phyloP scores from a whole-genome alignment of 371 early-diverging fungal species.

The Mucor irregularis region DNA sequence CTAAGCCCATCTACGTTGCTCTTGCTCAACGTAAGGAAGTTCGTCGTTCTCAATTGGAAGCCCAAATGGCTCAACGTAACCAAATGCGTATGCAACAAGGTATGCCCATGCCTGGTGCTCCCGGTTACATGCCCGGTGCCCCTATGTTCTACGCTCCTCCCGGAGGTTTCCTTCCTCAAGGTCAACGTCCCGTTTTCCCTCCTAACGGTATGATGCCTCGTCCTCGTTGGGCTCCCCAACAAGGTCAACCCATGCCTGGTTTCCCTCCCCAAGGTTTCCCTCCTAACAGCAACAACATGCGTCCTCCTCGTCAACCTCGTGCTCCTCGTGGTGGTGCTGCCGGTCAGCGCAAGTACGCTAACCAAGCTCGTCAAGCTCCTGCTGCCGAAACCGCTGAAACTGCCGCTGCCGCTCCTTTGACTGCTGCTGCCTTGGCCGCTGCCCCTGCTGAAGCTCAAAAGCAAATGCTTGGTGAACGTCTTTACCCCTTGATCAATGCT shows the following conservation, averaged over 20 bases:
- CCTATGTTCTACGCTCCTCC: conserved; percentile 64
- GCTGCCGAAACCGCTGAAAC: conserved; percentile 36
- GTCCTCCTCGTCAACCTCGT: conserved; percentile 53
- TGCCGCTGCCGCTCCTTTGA: conserved; percentile 58
- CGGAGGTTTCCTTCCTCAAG: conserved; percentile 54
- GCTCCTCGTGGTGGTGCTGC: conserved; percentile 64
- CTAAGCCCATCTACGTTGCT: conserved; percentile 97
- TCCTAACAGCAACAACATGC: conserved; percentile 41
- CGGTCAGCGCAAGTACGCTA: conserved; percentile 56
- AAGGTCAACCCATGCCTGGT: conserved; percentile 61
- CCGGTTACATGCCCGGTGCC: conserved; percentile 50
- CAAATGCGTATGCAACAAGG: conserved; percentile 75
- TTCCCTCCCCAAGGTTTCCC: conserved; percentile 54
- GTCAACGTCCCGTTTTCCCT: conserved; percentile 74
- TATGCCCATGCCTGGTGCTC: conserved; percentile 48
- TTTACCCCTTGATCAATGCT: conserved; percentile 79
- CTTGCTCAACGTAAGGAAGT: conserved; percentile 97
- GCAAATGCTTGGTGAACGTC: conserved; percentile 92
- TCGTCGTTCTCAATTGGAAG: conserved; percentile 90
- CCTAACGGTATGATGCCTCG: conserved; percentile 75
- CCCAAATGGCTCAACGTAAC: conserved; percentile 91
- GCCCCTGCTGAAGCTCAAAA: conserved; percentile 88
- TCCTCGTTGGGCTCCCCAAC: conserved; percentile 73
- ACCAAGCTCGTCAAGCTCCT: conserved; percentile 35
- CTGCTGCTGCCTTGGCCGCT: conserved; percentile 81